Conservation (phyloP, 495 filamentous ascomycete species). For the Tuber microsphaerosporum region DNA sequence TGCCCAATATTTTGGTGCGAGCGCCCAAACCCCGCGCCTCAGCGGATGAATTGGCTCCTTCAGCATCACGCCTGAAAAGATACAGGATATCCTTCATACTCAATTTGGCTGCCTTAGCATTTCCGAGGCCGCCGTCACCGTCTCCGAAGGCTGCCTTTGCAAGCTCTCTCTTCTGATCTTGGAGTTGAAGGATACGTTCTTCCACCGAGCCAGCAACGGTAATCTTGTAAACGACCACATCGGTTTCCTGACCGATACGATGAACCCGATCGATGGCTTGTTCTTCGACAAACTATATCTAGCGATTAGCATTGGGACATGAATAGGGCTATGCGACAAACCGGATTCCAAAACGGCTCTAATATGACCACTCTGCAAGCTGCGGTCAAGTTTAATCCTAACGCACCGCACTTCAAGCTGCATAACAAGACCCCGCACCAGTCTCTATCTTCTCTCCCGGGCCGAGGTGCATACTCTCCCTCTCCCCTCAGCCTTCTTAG, state of each 20-base stretch:
- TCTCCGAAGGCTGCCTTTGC: constrained; percentile 80
- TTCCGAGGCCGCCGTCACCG: constrained; percentile 48
- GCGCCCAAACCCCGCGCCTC: constrained; percentile 18
- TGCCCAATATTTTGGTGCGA: constrained; percentile 33
- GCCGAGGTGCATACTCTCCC: constrained; percentile 52
- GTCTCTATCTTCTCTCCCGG: constrained; percentile 43
- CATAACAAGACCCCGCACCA: constrained; percentile 73
- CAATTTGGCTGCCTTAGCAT: constrained; percentile 67
- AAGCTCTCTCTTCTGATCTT: constrained; percentile 83
- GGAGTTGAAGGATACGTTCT: constrained; percentile 82
- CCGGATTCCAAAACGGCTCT: constrained; percentile 97
- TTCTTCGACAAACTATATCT: constrained; percentile 76
- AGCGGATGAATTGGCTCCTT: constrained; percentile 34
- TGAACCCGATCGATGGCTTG: constrained; percentile 98
- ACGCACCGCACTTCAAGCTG: constrained; percentile 81
- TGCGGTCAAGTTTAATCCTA: constrained; percentile 90
- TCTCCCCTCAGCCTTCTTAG: constrained; percentile 50
- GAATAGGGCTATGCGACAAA: constrained; percentile 46
- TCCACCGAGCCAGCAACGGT: constrained; percentile 80
- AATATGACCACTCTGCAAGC: constrained; percentile 89
- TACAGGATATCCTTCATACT: constrained; percentile 89
- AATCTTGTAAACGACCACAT: constrained; percentile 89
- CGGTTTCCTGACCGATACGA: constrained; percentile 85
- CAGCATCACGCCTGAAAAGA: constrained; percentile 74
- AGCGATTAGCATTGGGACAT: constrained; percentile 15